These are phyloP conservation scores for Metarhizium humberi DNA, from an alignment of 2,329 filamentous ascomycete species.

Conservation along the genomic window DNA sequence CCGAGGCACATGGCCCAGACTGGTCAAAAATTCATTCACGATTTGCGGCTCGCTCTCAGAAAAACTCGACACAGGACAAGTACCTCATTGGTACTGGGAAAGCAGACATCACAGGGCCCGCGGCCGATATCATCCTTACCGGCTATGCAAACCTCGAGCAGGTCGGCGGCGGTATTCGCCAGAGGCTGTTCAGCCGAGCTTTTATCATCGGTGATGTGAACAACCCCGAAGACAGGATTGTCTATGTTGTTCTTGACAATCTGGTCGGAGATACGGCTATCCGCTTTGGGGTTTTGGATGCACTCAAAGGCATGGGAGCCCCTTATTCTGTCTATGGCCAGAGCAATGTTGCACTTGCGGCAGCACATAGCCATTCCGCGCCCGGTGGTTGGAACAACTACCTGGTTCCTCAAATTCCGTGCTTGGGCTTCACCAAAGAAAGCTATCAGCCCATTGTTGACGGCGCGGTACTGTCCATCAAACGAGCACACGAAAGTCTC, in stretches of 20 bases:
- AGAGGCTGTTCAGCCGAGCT: constrained; percentile 79
- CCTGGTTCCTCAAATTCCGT: constrained; percentile 82
- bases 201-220: constrained; percentile 72
- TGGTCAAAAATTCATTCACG: background rate
- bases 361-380: constrained; percentile 86
- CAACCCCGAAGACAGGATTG: constrained; percentile 60
- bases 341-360: constrained; percentile 80
- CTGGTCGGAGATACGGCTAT: constrained; percentile 85
- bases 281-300: constrained; percentile 76
- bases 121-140: constrained; percentile 85
- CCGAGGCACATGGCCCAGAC: background rate
- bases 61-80: constrained; percentile 14
- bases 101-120: constrained; percentile 58
- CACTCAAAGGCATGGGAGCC: constrained; percentile 56
- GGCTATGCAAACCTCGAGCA: constrained; percentile 82
- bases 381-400: constrained; percentile 94
- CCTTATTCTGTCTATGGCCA: constrained; percentile 68
- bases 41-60: background rate
- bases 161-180: constrained; percentile 72
- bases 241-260: constrained; percentile 82
- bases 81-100: constrained; percentile 50
- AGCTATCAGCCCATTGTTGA: constrained; percentile 86
- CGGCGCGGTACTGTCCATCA: constrained; percentile 72
- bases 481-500: constrained; percentile 56
- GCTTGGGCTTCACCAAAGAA: constrained; percentile 74